Base-by-base conservation (phyloP, 2,329 filamentous ascomycete genomes). In the Penicillium glabrum region DNA sequence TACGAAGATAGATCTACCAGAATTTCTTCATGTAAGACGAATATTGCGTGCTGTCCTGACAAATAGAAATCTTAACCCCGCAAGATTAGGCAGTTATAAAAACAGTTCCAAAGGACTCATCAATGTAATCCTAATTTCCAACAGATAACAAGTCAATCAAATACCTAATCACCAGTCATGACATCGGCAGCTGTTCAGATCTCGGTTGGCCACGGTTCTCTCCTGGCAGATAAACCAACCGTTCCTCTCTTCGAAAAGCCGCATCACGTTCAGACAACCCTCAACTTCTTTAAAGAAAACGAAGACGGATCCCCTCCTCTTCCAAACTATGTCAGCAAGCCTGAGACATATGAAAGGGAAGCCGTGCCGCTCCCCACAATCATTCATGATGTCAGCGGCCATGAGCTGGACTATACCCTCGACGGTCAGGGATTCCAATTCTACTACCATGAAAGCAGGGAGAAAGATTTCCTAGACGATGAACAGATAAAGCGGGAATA, bases 241-340 rank as follows among this genome's bases (percentile, higher is more conserved):
- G 46, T 62, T 1, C 58, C 58, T 3, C 31, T 64, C n/a, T 39
- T 56, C 5, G 64, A 70, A 5, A 64, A 63, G 7, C 69, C 67
- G 5, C 69, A 69, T 44, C 67, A 72, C 54, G 75, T 79, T 55
- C 72, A 74, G 52, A 76, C 78, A 23, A 75, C 70, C 3, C 72
- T 82, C 46, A 80, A 80, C 59, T 81, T 80, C 66, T 74, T 77
- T 41, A 79, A 79, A 65, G 73, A 76, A 41, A 67, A 78, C 35
- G 70, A 70, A 14, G 72, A 77, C 53, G 77, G 72, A 27, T 80
- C 62, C 66, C 79, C 70, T 67, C 80, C 73, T 65, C 75, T 64
- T 56, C 71, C 71, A 0, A 62, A 46, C 27, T 68, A 80, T 58
- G 70, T 69, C 23, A 69, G 70, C 2, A 69, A 67, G 31, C 72